Conservation (phyloP, 2,329 filamentous ascomycete genomes). For the Rutstroemia sp. region DNA sequence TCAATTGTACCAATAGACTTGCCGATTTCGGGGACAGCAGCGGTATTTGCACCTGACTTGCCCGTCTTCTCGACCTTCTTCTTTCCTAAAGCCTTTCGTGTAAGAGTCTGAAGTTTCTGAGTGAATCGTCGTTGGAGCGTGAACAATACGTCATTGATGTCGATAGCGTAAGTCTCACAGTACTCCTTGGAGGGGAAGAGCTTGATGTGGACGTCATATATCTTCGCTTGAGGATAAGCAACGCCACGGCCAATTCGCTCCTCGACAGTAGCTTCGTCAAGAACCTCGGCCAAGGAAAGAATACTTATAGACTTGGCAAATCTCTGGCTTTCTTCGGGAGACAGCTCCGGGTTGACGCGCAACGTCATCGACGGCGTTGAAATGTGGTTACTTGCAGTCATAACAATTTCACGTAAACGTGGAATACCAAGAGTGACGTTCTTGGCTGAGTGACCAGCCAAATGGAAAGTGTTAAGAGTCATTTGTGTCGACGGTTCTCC, state of each 20-base stretch:
- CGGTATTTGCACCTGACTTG: slow-evolving; percentile 48
- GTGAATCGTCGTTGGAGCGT: slow-evolving; percentile 79
- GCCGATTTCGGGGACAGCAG: slow-evolving; percentile 71
- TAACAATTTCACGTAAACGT: slow-evolving; percentile 91
- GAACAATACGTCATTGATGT: slow-evolving; percentile 65
- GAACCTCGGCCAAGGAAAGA: slow-evolving; percentile 73
- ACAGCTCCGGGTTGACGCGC: slow-evolving; percentile 65
- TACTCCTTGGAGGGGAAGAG: slow-evolving; percentile 87
- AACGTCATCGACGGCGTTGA: slow-evolving; percentile 89
- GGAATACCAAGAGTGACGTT: slow-evolving; percentile 99
- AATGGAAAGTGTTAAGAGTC: slow-evolving; percentile 99
- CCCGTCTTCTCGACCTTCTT: slow-evolving; percentile 59
- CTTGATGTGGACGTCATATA: slow-evolving; percentile 72
- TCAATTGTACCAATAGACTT: slow-evolving; percentile 50
- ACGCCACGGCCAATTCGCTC: slow-evolving; percentile 71
- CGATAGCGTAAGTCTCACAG: slow-evolving; percentile 76
- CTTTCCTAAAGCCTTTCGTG: slow-evolving; percentile 73
- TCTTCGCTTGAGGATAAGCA: slow-evolving; percentile 66
- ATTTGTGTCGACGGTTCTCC: slow-evolving; percentile 98
- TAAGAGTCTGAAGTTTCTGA: slow-evolving; percentile 59
- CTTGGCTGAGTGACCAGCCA: slow-evolving; percentile 95
- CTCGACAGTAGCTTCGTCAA: slow-evolving; percentile 73
- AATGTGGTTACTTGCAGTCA: slow-evolving; percentile 88
- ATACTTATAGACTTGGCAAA: slow-evolving; percentile 92
- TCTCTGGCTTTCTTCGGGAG: slow-evolving; percentile 58